Evolutionary conservation across 2,329 filamentous ascomycete genomes (phyloP), one percentile per base, ranked within the genome.

Genomic region (Aspergillus sp.): DNA sequence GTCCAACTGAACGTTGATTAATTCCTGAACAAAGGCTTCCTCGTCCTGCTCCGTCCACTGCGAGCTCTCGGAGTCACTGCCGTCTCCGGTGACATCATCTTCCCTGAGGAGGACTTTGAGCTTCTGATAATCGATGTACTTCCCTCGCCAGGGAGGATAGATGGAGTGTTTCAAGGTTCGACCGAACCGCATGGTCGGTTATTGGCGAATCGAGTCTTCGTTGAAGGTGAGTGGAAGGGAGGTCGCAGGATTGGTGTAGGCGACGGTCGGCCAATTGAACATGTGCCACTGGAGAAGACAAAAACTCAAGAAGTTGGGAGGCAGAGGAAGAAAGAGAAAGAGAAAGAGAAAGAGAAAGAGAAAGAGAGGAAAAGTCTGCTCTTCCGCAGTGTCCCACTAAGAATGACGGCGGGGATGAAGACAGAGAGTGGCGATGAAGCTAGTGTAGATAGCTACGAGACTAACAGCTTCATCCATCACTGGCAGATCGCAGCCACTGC

Each of bases 41-140:
- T 97, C 94, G 70, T 99, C 94, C 44, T 92, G 86, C 65, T 95
- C 91, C 22, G 92, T 96, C 94, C 94, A 99, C 38, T 73, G 65
- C 53, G 83, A 78, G 47, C 78, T 79, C 49, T 83, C 79, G 19
- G 87, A 85, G 47, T 72, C 69, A 54, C 72, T 73, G 30, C 65
- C 68, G 58, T 70, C 71, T 33, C 70, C 74, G 40, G 75, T 78
- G 51, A 74, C 66, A 59, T 81, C 78, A 68, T 90, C 84, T 71
- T 97, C 94, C 58, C 90, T 87, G 55, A 99, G 78, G 53, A 99
- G 81, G 65, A 82, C 81, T 81, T 97, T 97, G 60, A 99, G 85
- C 81, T 93, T 96, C 64, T 82, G 78, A 74, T 99, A 99, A 77
- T 97, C 92, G 68, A 99, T 90, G 78, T 99, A 97, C 67, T 95